A percentile compares a stretch with the other conserved stretches of the same genome.
Conservation (phyloP, 495 filamentous ascomycete species). For the Penicillium dipodomyicola region DNA sequence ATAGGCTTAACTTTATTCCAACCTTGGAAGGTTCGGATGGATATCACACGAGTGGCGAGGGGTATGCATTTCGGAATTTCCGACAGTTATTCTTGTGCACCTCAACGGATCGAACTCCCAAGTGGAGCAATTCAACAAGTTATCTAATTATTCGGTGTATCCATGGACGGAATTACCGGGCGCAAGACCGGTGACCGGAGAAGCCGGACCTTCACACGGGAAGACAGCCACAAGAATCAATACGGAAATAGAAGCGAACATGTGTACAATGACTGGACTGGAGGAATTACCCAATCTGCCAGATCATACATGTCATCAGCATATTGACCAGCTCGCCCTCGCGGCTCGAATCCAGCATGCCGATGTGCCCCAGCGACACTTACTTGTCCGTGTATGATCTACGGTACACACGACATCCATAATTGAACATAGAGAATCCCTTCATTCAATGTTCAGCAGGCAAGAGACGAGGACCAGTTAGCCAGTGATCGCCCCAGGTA, state of each 20-base stretch:
- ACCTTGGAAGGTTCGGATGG: too few relatives aligned
- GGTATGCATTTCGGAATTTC: too few relatives aligned
- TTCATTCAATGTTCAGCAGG: constrained; percentile 11
- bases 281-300: constrained; percentile 50
- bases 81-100: too few relatives aligned
- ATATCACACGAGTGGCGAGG: too few relatives aligned
- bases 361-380: constrained; percentile 58
- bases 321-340: constrained; percentile 55
- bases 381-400: constrained; percentile 71
- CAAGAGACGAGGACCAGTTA: constrained; percentile 61
- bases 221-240: constrained; percentile 39
- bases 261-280: constrained; percentile 56
- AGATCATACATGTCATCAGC: constrained; percentile 49
- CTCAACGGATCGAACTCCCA: too few relatives aligned
- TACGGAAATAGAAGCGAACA: constrained; percentile 51
- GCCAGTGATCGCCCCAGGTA: constrained; percentile 60
- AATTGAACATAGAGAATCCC: not conserved
- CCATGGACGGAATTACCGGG: too few relatives aligned
- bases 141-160: too few relatives aligned
- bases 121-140: too few relatives aligned
- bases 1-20: too few relatives aligned
- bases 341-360: constrained; percentile 35
- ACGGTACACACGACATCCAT: constrained; percentile 54
- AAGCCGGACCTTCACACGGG: constrained; percentile 53
- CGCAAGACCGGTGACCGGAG: constrained; percentile 27